Percentiles rank a stretch among this genome's conserved stretches.
Conservation (phyloP, 2,329 filamentous ascomycete species). For the Diplodia sapinea region DNA sequence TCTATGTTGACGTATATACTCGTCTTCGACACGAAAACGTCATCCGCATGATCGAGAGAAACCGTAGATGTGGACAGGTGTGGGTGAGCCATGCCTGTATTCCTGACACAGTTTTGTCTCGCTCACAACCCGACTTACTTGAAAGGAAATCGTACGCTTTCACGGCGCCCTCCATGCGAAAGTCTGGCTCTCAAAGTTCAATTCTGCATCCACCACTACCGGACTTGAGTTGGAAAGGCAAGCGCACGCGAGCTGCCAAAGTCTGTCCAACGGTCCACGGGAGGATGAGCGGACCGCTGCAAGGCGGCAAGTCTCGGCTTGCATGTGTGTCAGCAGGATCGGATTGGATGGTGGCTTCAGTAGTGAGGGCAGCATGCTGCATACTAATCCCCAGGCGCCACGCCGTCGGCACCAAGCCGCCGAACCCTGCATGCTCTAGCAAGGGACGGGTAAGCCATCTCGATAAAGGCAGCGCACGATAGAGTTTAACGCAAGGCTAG, state of each 20-base stretch:
- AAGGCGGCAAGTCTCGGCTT: background rate
- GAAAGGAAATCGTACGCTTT: too few species aligned
- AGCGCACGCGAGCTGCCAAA: background rate
- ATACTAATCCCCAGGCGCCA: background rate
- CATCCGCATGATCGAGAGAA: too few species aligned
- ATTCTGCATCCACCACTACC: background rate
- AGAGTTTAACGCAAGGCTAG: background rate
- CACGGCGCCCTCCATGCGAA: too few species aligned
- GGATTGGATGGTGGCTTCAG: background rate
- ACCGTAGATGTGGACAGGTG: too few species aligned
- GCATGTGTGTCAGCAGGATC: background rate
- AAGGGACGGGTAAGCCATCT: background rate
- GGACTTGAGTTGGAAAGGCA: background rate
- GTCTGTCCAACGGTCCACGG: background rate
- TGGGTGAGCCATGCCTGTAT: too few species aligned
- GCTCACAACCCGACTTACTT: too few species aligned
- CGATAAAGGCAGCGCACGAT: background rate
- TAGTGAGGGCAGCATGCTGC: background rate
- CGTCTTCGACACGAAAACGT: too few species aligned
- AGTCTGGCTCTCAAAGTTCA: too few species aligned
- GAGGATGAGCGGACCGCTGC: conserved; percentile 3
- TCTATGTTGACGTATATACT: background rate
- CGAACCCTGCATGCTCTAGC: background rate
- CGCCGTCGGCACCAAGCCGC: conserved; percentile 6
- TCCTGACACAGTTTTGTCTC: too few species aligned